Evolutionary conservation across 257 asterid species (phyloP), one percentile per base, ranked within the genome.

Genomic region (Plantago major): DNA sequence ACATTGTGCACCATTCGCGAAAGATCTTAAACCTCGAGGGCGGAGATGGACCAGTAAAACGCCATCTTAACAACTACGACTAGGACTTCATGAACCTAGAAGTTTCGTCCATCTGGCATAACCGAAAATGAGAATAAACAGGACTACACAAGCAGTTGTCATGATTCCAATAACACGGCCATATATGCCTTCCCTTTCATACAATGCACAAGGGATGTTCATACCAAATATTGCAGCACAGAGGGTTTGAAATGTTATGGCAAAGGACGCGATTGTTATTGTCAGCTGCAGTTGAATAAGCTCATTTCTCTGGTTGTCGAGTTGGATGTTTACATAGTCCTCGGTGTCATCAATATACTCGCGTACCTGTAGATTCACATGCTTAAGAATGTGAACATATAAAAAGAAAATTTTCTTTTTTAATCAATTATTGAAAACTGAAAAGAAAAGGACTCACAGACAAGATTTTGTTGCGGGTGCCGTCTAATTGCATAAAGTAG

Each of bases 401-500:
- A 4, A 33, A 33, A 33, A 33, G 40, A 7, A 22, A 7, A 33
- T 33, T 33, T 33, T 33, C 40, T 33, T 7, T 33, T 33, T 33
- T 4, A 33, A 7, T 33, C 40, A 7, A 33, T 33, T 33, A 33
- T 33, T 33, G 40, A 33, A 33, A 33, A 1, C 40, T 33, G 40
- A 7, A 33, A 33, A 33, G 40, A 4, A 16, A 64, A 40, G 40
- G 46, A 79, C 96, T 85, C 66, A 89, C 99, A 15, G 96, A 93
- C 9, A 93, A 76, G 67, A 93, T 93, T 74, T 93, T 93, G 81
- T 93, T 93, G 30, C 95, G 97, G 52, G 93, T 93, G 66, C 97
- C 97, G 78, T 89, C 99, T 78, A 93, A 66, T 76, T 93, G 99
- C 91, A 84, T 79, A 81, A 93, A 93, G 73, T 93, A 93, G 67